Percentiles rank a stretch among this genome's conserved stretches.
These are phyloP conservation scores for Colletotrichum tanaceti DNA, from an alignment of 2,329 filamentous ascomycete genomes.

Conservation along the genomic window DNA sequence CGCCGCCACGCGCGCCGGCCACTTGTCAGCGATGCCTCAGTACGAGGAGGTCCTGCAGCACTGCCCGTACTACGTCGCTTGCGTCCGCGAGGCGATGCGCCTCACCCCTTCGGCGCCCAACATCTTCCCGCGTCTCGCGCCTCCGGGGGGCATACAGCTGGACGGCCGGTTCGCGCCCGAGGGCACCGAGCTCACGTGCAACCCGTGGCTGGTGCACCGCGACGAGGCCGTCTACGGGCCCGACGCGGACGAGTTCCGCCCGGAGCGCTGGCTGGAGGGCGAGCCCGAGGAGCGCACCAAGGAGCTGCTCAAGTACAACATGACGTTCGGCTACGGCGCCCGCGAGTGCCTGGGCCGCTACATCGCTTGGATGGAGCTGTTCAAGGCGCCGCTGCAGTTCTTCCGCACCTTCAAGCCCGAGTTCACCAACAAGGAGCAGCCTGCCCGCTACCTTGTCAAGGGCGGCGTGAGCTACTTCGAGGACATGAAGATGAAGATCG, in stretches of 20 bases:
- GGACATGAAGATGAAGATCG: conserved; percentile 53
- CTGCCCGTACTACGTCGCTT: conserved; percentile 61
- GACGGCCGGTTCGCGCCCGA: conserved; percentile 49
- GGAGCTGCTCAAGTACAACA: conserved; percentile 59
- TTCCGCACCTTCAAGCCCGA: conserved; percentile 52
- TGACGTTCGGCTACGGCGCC: conserved; percentile 62
- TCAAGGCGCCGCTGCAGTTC: conserved; percentile 58
- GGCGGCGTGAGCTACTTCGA: conserved; percentile 55
- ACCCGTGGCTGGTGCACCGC: conserved; percentile 51
- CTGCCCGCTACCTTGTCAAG: conserved; percentile 53
- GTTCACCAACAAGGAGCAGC: conserved; percentile 46
- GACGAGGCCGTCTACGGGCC: conserved; percentile 54
- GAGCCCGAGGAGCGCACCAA: conserved; percentile 52
- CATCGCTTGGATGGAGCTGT: conserved; percentile 65
- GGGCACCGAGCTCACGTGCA: conserved; percentile 57
- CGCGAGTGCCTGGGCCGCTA: conserved; percentile 60
- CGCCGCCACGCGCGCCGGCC: conserved; percentile 48
- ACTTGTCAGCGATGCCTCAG: conserved; percentile 51
- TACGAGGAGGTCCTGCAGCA: conserved; percentile 56
- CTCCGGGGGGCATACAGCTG: conserved; percentile 48
- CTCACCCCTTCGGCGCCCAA: conserved; percentile 63
- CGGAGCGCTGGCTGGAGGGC: conserved; percentile 61
- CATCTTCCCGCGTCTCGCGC: conserved; percentile 60
- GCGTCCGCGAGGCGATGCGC: conserved; percentile 62
- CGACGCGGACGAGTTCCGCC: conserved; percentile 59